phyloP scores from a whole-genome alignment of 169 alveolate genomes.

The Perkinsus marinus region DNA sequence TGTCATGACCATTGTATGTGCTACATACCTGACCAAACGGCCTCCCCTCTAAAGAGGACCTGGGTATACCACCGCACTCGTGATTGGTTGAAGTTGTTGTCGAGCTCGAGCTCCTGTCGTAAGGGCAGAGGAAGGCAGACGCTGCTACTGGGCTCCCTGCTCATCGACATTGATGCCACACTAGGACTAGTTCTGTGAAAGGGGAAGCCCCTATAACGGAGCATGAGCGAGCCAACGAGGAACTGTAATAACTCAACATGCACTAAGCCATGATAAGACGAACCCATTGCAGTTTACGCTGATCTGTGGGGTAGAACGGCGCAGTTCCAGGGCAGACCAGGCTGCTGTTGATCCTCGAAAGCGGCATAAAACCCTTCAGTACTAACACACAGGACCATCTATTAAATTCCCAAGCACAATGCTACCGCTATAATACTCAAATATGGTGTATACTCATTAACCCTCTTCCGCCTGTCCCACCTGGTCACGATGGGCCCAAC shows the following conservation, averaged over 20 bases:
- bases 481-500: background rate
- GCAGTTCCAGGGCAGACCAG: no score
- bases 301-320: no score
- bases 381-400: constrained; percentile 28
- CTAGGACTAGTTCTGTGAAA: no score
- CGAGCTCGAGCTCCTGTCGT: background rate
- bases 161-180: background rate
- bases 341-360: no score
- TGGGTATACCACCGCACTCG: background rate
- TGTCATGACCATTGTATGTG: background rate
- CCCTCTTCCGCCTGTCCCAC: background rate
- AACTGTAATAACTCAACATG: background rate
- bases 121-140: background rate
- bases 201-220: no score
- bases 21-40: background rate
- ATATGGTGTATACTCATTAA: background rate
- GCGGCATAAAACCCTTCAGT: constrained; percentile 78
- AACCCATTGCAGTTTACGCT: no score
- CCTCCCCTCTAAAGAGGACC: no score
- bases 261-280: background rate
- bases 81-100: background rate
- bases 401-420: background rate
- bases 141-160: background rate
- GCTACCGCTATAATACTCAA: background rate
- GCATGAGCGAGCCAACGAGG: no score